phyloP scores from a whole-genome alignment of 371 early-diverging fungal species.

The Mucor saturninus region DNA sequence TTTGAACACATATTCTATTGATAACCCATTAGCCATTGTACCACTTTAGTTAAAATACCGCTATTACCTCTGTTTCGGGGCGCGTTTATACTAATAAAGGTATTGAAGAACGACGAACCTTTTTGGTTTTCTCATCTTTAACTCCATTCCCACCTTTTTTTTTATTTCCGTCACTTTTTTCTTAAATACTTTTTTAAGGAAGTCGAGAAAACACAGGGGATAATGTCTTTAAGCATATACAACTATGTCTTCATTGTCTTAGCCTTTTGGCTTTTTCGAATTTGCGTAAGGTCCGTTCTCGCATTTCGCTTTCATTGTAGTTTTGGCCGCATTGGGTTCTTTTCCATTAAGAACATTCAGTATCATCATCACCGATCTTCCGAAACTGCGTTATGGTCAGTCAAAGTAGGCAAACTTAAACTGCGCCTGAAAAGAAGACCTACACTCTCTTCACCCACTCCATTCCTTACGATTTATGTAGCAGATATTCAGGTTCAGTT shows the following conservation, averaged over 20 bases:
- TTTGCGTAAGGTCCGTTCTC: constrained; percentile 23
- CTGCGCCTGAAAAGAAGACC: constrained; percentile 35
- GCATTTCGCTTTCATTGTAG: constrained; percentile 43
- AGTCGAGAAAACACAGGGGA: not conserved
- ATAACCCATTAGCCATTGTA: constrained; percentile 38
- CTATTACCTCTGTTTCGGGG: not conserved
- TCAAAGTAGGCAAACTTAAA: constrained; percentile 51
- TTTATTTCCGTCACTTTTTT: not conserved
- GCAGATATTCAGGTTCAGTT: constrained; percentile 33
- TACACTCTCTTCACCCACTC: constrained; percentile 26
- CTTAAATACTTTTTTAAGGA: not conserved
- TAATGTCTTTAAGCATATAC: constrained; percentile 23
- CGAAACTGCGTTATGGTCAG: constrained; percentile 28
- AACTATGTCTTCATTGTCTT: constrained; percentile 18
- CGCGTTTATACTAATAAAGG: not conserved
- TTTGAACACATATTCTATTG: constrained; percentile 34
- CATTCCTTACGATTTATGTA: constrained; percentile 45
- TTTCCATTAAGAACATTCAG: constrained; percentile 44
- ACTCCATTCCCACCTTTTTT: not conserved
- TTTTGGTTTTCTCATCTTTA: not conserved
- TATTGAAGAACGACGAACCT: not conserved
- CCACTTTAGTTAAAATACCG: constrained; percentile 30
- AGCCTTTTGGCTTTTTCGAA: constrained; percentile 8
- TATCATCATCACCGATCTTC: constrained; percentile 38
- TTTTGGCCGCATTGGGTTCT: constrained; percentile 49